These are phyloP conservation scores for Perkinsus olseni DNA, from an alignment of 169 alveolate species.

Conservation along the genomic window DNA sequence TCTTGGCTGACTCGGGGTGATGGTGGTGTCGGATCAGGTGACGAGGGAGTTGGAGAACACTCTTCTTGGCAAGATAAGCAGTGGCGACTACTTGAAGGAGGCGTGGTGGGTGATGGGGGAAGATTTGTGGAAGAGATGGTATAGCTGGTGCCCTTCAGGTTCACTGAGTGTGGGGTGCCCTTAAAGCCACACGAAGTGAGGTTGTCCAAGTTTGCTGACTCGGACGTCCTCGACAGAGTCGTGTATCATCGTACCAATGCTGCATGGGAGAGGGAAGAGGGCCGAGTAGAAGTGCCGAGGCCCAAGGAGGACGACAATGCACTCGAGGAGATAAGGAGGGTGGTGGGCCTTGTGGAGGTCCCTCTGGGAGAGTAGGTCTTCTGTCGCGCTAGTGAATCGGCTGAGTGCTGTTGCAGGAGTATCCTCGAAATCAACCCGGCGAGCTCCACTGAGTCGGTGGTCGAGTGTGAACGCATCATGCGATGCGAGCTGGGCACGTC, in stretches of 20 bases:
- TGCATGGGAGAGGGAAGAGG: background rate
- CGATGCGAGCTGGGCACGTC: background rate
- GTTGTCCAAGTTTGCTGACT: background rate
- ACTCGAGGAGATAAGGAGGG: background rate
- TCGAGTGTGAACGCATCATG: background rate
- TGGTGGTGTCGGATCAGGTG: background rate
- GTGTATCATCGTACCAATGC: background rate
- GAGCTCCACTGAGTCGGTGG: background rate
- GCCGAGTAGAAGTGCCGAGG: background rate
- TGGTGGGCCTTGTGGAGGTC: background rate
- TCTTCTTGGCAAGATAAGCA: background rate
- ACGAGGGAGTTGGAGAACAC: background rate
- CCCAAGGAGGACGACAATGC: background rate
- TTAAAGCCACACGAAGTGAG: background rate
- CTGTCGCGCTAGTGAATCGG: background rate
- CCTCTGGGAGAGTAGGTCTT: background rate
- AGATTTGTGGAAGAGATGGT: background rate
- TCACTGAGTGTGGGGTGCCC: background rate
- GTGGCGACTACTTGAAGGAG: background rate
- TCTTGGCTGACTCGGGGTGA: background rate
- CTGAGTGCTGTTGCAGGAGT: background rate
- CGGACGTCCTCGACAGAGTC: background rate
- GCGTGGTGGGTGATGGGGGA: background rate
- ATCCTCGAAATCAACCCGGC: background rate
- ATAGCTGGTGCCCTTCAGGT: background rate